A percentile compares a stretch with the other conserved stretches of the same genome.
Evolutionary conservation across 2,329 filamentous ascomycete species (phyloP).

Genomic region (Penicillium sp.): DNA sequence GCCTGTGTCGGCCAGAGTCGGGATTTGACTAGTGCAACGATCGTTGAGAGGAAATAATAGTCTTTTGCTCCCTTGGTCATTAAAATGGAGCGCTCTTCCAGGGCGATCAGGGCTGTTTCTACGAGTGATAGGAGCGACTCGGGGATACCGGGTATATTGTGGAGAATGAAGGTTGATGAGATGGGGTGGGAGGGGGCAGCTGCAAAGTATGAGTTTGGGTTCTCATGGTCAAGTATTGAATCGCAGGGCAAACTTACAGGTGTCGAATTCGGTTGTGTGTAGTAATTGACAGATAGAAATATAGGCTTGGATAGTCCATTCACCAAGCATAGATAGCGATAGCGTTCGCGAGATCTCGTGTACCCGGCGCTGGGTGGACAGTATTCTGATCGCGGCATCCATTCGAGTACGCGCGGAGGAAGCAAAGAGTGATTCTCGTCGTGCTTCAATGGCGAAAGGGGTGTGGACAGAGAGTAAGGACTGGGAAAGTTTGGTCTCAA

Average conservation of each 20-base stretch:
- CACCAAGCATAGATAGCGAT: slow-evolving; percentile 36
- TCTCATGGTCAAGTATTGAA: not conserved
- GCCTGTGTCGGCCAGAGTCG: slow-evolving; percentile 36
- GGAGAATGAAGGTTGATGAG: slow-evolving; percentile 21
- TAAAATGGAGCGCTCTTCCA: slow-evolving; percentile 32
- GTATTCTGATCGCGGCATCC: slow-evolving; percentile 38
- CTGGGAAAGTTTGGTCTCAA: slow-evolving; percentile 38
- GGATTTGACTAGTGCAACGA: slow-evolving; percentile 35
- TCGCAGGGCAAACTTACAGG: slow-evolving; percentile 19
- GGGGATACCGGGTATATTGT: slow-evolving; percentile 31
- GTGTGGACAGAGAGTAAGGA: slow-evolving; percentile 41
- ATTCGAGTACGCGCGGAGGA: slow-evolving; percentile 37
- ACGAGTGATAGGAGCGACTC: slow-evolving; percentile 36
- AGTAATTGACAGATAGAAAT: slow-evolving; percentile 40
- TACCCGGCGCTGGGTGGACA: slow-evolving; percentile 37
- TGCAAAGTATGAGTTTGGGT: not conserved
- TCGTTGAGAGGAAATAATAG: slow-evolving; percentile 41
- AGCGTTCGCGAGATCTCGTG: slow-evolving; percentile 33
- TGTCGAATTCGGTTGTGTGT: slow-evolving; percentile 24
- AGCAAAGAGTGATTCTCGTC: slow-evolving; percentile 32
- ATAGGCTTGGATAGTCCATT: slow-evolving; percentile 39
- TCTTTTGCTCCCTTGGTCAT: slow-evolving; percentile 41
- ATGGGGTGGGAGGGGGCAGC: not conserved
- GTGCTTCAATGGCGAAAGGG: slow-evolving; percentile 38
- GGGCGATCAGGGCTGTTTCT: slow-evolving; percentile 29